Evolutionary conservation across 768 basidiomycete species (phyloP).

Genomic region (Aureoboletus auriporus): DNA sequence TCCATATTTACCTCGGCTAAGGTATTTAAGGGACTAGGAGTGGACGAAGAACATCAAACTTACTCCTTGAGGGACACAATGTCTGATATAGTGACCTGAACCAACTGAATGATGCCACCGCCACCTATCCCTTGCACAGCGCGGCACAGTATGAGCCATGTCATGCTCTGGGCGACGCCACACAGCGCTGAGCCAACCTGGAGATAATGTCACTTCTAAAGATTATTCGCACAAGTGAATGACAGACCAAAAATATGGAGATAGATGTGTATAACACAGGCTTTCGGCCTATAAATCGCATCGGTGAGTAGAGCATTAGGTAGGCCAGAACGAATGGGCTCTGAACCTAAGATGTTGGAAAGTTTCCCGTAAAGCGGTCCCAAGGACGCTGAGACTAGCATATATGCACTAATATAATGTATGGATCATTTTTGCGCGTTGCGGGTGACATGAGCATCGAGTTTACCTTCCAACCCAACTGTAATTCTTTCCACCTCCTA

Average conservation of each 20-base stretch:
- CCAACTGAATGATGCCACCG: slow-evolving; percentile 35
- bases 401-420: slow-evolving; percentile 36
- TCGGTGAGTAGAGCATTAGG: not conserved
- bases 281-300: slow-evolving; percentile 30
- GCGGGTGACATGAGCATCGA: not conserved
- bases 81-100: slow-evolving; percentile 37
- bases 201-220: not conserved
- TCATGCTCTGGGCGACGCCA: slow-evolving; percentile 40
- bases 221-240: not conserved
- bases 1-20: slow-evolving; percentile 37
- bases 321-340: not conserved
- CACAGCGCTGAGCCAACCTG: slow-evolving; percentile 39
- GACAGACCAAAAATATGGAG: slow-evolving; percentile 33
- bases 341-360: slow-evolving; percentile 36
- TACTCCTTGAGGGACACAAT: slow-evolving; percentile 34
- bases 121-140: slow-evolving; percentile 43
- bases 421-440: not conserved
- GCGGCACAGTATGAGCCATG: slow-evolving; percentile 39
- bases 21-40: not conserved
- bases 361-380: slow-evolving; percentile 46
- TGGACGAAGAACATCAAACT: slow-evolving; percentile 1
- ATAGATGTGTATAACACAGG: slow-evolving; percentile 34
- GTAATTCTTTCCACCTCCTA: slow-evolving; percentile 43
- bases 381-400: slow-evolving; percentile 40
- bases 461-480: slow-evolving; percentile 46